phyloP scores from a whole-genome alignment of 2,329 filamentous ascomycete genomes.

The Aspergillus sp. region DNA sequence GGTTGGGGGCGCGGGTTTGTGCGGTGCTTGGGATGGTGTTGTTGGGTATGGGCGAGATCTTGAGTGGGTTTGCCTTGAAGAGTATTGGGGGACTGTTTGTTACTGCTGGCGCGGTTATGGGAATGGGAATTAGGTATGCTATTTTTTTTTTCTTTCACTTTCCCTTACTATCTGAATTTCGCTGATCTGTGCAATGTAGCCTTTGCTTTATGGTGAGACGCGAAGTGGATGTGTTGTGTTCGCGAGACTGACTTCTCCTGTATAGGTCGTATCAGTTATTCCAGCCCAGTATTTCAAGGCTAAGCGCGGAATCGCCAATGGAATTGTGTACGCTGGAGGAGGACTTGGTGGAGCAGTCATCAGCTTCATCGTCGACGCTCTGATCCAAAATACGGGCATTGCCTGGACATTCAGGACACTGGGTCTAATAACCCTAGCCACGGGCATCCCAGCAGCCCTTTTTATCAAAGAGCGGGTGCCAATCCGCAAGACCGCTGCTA shows the following conservation, averaged over 20 bases:
- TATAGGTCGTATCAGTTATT: constrained; percentile 40
- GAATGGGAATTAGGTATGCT: constrained; percentile 44
- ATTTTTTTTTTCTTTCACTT: neutral
- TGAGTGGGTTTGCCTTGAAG: constrained; percentile 48
- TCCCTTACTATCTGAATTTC: neutral
- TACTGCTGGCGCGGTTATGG: constrained; percentile 49
- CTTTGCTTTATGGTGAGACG: constrained; percentile 44
- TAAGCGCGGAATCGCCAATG: constrained; percentile 57
- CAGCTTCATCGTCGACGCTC: constrained; percentile 50
- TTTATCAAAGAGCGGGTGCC: constrained; percentile 45
- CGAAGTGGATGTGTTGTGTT: too few relatives aligned
- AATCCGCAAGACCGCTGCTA: constrained; percentile 39
- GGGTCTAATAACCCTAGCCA: constrained; percentile 53
- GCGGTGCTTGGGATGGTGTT: constrained; percentile 51
- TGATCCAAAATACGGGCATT: constrained; percentile 43
- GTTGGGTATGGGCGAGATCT: constrained; percentile 51
- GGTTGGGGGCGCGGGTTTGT: constrained; percentile 51
- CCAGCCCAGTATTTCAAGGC: constrained; percentile 57
- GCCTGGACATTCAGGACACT: constrained; percentile 41
- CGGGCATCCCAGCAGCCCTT: constrained; percentile 57
- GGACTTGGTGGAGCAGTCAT: constrained; percentile 58
- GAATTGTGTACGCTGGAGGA: constrained; percentile 42
- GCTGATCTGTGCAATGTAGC: constrained; percentile 11
- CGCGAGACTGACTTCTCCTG: neutral
- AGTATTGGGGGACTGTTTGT: constrained; percentile 51